Base-by-base conservation (phyloP, 2,329 filamentous ascomycete species). In the Talaromyces sp. region DNA sequence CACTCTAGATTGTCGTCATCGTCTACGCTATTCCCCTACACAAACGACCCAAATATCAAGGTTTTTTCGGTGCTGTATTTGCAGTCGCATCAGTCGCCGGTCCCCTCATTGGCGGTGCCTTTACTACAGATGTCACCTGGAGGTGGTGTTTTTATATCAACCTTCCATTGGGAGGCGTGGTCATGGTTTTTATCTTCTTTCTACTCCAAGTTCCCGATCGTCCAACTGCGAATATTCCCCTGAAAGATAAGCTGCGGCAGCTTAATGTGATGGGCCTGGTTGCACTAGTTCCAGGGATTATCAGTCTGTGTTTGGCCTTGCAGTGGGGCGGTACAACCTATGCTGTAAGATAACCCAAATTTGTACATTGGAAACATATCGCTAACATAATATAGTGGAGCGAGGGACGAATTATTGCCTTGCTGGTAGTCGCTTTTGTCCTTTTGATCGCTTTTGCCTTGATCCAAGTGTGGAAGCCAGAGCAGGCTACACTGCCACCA, bases 11-110 rank as follows among this genome's bases (percentile, higher is more conserved):
- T 23, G 31, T 61, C 18, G 27, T 56, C 52, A 56, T 56, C 12
- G 52, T 40, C 8, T 30, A 51, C 53, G 18, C 30, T 33, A 12
- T 62, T 16, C 60, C 47, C 3, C 23, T 59, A 34, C 55, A 44
- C 10, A 31, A 59, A 40, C 18, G 60, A 28, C 56, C 85, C n/a
- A 81, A 84, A 60, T 88, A 85, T 69, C 86, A 85, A 68, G 86
- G 84, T 40, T 77, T 88, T 59, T 83, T 88, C 61, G 86, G 85
- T 34, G 78, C 82, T 18, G 61, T 66, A 1, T 73, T 68, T 57
- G 70, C 70, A 30, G 56, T 70, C 16, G 70, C 70, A 16, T 67
- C 66, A 36, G 69, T 73, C 27, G 63, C 69, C 5, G 72, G 72
- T 6, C 70, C 70, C 7, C 59, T 72, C 3, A 56, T 72, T 12